Percentiles rank a stretch among this genome's conserved stretches.
Evolutionary conservation across 176 grass and related monocot genomes (phyloP).

Genomic region (Miscanthus lutarioriparius): DNA sequence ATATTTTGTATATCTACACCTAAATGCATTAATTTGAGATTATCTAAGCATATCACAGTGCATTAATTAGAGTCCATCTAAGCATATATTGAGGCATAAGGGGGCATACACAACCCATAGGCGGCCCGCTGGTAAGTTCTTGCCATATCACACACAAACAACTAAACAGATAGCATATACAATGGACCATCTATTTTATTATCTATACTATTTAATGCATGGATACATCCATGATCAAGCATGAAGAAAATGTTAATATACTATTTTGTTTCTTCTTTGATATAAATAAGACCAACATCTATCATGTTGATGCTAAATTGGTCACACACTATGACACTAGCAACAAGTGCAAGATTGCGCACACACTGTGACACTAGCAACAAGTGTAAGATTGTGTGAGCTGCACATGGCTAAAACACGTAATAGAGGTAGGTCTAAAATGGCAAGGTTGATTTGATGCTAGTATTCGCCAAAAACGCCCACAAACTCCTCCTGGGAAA

Average conservation of each 20-base stretch:
- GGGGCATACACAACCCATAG: not conserved
- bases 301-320: not conserved
- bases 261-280: not conserved
- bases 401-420: not conserved
- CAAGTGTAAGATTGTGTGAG: not conserved
- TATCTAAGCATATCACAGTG: too few relatives aligned
- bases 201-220: not conserved
- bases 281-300: not conserved
- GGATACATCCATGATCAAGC: not conserved
- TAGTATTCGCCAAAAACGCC: not conserved
- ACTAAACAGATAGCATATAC: not conserved
- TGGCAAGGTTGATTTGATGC: not conserved
- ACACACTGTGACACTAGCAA: not conserved
- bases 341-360: not conserved
- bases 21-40: too few relatives aligned
- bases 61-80: too few relatives aligned
- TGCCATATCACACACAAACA: not conserved
- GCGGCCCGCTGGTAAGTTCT: too few relatives aligned
- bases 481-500: too few relatives aligned
- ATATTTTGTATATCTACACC: not conserved
- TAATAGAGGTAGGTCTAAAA: too few relatives aligned
- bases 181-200: not conserved
- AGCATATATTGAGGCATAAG: not conserved
- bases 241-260: not conserved
- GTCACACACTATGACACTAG: not conserved